Conservation (phyloP, 2,329 filamentous ascomycete species). For the Botrytis fabae region DNA sequence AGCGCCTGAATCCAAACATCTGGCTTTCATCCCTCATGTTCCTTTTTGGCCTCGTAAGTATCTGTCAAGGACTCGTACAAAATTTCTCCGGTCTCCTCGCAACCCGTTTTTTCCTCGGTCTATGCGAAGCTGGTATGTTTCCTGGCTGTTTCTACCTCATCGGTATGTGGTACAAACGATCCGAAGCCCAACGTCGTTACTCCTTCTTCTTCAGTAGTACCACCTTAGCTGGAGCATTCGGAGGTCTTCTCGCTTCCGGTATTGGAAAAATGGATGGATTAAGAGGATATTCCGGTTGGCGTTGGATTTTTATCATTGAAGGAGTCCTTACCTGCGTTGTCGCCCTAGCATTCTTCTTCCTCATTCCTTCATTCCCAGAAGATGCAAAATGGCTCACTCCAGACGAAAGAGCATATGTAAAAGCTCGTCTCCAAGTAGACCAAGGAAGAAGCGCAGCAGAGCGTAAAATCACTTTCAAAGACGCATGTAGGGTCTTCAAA, state of each 20-base stretch:
- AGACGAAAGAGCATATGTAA: conserved; percentile 68
- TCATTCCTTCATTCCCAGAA: conserved; percentile 73
- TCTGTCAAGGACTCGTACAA: conserved; percentile 42
- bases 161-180: conserved; percentile 86
- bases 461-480: conserved; percentile 57
- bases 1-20: conserved; percentile 63
- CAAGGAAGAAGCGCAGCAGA: conserved; percentile 67
- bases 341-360: conserved; percentile 64
- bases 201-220: conserved; percentile 90
- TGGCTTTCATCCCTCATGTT: conserved; percentile 82
- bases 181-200: conserved; percentile 87
- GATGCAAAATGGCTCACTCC: conserved; percentile 69
- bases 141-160: conserved; percentile 74
- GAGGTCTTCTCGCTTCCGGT: conserved; percentile 78
- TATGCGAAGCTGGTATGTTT: conserved; percentile 76
- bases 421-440: conserved; percentile 65
- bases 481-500: conserved; percentile 65
- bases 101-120: conserved; percentile 82
- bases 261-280: conserved; percentile 85
- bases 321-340: conserved; percentile 63
- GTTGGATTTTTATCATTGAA: conserved; percentile 83
- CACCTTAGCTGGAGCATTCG: conserved; percentile 79
- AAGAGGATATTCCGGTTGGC: conserved; percentile 69
- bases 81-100: conserved; percentile 78
- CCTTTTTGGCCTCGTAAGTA: conserved; percentile 52